These are phyloP conservation scores for Aspergillus fumigatiaffinis DNA, from an alignment of 2,329 filamentous ascomycete genomes.

Conservation along the genomic window DNA sequence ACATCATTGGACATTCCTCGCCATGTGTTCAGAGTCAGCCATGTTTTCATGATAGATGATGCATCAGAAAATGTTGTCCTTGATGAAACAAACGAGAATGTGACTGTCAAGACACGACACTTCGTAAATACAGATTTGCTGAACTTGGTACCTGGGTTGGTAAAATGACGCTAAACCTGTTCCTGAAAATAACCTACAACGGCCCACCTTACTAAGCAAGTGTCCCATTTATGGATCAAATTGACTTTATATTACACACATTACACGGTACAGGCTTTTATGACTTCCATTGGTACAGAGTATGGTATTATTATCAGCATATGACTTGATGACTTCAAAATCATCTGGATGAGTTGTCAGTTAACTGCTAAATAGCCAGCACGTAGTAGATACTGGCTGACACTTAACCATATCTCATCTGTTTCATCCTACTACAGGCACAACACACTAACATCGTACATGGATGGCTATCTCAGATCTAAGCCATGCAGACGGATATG, in stretches of 20 bases:
- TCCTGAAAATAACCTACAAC: slow-evolving; percentile 22
- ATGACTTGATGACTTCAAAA: background rate
- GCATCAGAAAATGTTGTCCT: background rate
- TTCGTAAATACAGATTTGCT: background rate
- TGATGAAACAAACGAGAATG: background rate
- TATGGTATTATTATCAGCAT: too few species aligned
- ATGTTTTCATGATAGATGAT: background rate
- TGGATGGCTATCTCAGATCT: too few species aligned
- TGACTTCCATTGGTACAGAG: background rate
- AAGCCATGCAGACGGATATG: too few species aligned
- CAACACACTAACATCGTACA: too few species aligned
- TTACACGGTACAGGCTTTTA: background rate
- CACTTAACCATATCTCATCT: too few species aligned
- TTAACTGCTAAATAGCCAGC: too few species aligned
- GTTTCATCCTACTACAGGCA: too few species aligned
- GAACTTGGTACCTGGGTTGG: background rate
- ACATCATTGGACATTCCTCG: background rate
- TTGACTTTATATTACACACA: background rate
- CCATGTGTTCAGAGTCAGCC: background rate
- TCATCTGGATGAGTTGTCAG: background rate
- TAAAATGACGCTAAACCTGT: slow-evolving; percentile 25
- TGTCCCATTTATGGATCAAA: background rate
- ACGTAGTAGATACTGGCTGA: too few species aligned
- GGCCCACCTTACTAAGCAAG: slow-evolving; percentile 8
- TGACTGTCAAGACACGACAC: background rate